phyloP scores from a whole-genome alignment of 179 eudicot genomes.

The Patellifolia procumbens region DNA sequence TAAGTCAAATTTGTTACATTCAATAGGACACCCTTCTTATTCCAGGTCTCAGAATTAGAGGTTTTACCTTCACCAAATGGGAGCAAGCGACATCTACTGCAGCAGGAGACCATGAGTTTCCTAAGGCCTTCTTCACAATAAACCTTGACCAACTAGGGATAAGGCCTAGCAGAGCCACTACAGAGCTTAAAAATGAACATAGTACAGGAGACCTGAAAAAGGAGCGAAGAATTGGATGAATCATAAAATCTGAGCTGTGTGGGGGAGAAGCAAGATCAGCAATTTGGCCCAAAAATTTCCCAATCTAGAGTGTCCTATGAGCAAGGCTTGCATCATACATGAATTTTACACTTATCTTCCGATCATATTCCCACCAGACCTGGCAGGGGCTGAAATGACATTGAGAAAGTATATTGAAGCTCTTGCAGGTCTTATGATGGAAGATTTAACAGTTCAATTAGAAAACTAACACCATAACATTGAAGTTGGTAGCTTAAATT shows the following conservation, averaged over 20 bases:
- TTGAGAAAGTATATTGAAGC: neutral
- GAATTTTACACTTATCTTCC: neutral
- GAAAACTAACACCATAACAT: neutral
- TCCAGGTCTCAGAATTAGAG: too few species aligned
- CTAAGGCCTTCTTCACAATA: conserved; percentile 59
- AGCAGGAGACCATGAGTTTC: conserved; percentile 68
- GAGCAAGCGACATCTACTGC: conserved; percentile 71
- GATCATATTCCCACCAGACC: neutral
- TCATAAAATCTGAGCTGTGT: too few species aligned
- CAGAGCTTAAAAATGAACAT: conserved; percentile 46
- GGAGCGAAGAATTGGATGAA: neutral
- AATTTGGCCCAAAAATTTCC: neutral
- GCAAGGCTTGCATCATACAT: too few species aligned
- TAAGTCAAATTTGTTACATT: neutral
- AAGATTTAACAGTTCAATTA: neutral
- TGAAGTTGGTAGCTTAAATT: neutral
- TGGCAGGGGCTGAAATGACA: neutral
- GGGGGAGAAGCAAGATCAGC: neutral
- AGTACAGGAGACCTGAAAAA: conserved; percentile 55
- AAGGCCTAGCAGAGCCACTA: conserved; percentile 57
- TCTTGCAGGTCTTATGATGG: neutral
- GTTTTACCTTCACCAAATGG: conserved; percentile 61
- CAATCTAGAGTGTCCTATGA: too few species aligned
- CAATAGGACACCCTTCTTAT: neutral
- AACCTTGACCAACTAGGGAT: conserved; percentile 56